Percentiles rank a stretch among this genome's conserved stretches.
phyloP scores from a whole-genome alignment of 768 basidiomycete genomes.

The Fomitopsis serialis region DNA sequence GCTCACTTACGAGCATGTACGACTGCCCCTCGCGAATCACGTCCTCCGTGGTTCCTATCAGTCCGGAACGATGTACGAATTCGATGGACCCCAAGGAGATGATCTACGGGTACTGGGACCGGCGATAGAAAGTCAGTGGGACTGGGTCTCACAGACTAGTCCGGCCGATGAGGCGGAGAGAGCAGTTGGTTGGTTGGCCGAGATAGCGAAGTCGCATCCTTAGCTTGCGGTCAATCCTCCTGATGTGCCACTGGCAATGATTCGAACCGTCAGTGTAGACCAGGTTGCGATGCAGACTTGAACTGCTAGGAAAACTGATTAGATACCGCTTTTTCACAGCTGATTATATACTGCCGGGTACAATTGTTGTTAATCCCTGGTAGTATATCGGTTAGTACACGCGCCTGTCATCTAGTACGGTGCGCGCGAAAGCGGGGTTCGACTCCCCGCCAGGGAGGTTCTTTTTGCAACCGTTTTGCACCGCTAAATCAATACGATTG shows the following conservation, averaged over 20 bases:
- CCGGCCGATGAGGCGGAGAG: conserved; percentile 28
- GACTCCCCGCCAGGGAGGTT: conserved; percentile 28
- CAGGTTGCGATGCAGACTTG: background rate
- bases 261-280: too few relatives aligned
- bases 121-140: conserved; percentile 37
- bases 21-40: conserved; percentile 23
- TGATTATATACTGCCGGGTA: too few relatives aligned
- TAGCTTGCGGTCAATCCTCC: too few relatives aligned
- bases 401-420: background rate
- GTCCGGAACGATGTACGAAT: conserved; percentile 23
- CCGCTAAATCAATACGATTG: too few relatives aligned
- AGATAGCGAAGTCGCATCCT: too few relatives aligned
- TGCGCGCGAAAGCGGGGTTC: conserved; percentile 29
- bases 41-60: conserved; percentile 18
- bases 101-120: conserved; percentile 32
- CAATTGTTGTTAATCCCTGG: background rate
- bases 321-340: too few relatives aligned
- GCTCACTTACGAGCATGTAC: conserved; percentile 24
- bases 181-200: conserved; percentile 6
- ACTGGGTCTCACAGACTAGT: conserved; percentile 33
- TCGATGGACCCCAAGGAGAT: conserved; percentile 30
- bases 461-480: background rate
- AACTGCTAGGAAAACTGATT: background rate
- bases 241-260: too few relatives aligned
- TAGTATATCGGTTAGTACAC: conserved; percentile 5